These are phyloP conservation scores for Porcisia deanei DNA, from an alignment of 208 protist genomes.

Conservation along the genomic window DNA sequence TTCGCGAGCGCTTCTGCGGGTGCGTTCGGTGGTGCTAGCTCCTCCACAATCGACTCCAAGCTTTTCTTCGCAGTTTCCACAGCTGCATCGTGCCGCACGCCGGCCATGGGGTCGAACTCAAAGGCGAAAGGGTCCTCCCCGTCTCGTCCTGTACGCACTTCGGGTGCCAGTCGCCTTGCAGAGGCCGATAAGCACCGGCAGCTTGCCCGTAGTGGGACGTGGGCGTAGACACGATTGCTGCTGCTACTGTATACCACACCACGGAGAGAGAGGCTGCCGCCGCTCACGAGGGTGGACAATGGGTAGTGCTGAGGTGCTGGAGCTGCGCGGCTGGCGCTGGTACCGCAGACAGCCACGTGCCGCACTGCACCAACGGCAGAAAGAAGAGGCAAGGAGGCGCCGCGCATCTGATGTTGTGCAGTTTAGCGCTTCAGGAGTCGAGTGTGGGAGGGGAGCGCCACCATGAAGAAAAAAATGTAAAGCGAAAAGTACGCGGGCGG, in stretches of 20 bases:
- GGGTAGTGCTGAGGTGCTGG: background rate
- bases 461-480: too few relatives aligned
- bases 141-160: background rate
- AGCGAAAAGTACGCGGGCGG: background rate
- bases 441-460: too few relatives aligned
- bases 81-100: slow-evolving; percentile 78
- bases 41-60: slow-evolving; percentile 54
- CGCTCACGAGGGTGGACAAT: background rate
- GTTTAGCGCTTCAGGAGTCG: too few relatives aligned
- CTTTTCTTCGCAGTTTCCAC: slow-evolving; percentile 63
- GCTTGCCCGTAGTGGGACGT: background rate
- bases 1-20: slow-evolving; percentile 53
- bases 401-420: background rate
- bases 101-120: slow-evolving; percentile 80
- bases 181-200: background rate
- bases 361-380: background rate
- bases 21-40: slow-evolving; percentile 55
- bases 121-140: slow-evolving; percentile 38
- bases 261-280: background rate
- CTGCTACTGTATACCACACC: background rate
- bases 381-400: background rate
- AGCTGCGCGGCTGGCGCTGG: background rate
- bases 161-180: background rate
- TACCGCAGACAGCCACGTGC: background rate
- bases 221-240: background rate